Percentiles rank a stretch among this genome's conserved stretches.
These are phyloP conservation scores for Trifolium dubium DNA, from an alignment of 306 rosid species.

Conservation along the genomic window DNA sequence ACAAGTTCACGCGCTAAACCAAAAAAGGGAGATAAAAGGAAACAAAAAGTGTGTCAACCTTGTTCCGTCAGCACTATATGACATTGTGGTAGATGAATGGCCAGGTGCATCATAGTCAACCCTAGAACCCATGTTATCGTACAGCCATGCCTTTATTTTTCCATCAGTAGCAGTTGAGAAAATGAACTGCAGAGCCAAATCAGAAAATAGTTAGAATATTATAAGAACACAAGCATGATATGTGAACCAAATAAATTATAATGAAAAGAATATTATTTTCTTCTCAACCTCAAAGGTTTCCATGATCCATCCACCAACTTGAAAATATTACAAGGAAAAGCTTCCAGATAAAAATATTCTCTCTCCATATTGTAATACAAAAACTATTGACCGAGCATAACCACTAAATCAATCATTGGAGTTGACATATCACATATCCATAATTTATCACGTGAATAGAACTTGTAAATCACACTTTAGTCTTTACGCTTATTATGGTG, in stretches of 20 bases:
- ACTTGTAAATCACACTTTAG: slow-evolving; percentile 16
- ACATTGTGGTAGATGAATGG: slow-evolving; percentile 92
- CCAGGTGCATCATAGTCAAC: slow-evolving; percentile 99
- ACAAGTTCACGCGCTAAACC: slow-evolving; percentile 28
- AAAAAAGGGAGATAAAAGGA: slow-evolving; percentile 18
- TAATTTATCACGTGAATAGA: slow-evolving; percentile 25
- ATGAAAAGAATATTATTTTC: slow-evolving; percentile 19
- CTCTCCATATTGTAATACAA: slow-evolving; percentile 28
- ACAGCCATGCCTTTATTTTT: slow-evolving; percentile 99
- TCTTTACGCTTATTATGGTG: background rate
- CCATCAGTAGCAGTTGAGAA: slow-evolving; percentile 99
- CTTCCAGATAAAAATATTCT: slow-evolving; percentile 27
- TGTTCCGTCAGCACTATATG: slow-evolving; percentile 94
- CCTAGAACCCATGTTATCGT: slow-evolving; percentile 95
- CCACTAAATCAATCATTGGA: slow-evolving; percentile 20
- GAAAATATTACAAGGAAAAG: slow-evolving; percentile 20
- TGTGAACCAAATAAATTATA: slow-evolving; percentile 28
- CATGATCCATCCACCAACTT: slow-evolving; percentile 16
- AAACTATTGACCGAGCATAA: slow-evolving; percentile 32
- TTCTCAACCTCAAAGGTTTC: slow-evolving; percentile 20
- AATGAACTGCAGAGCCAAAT: slow-evolving; percentile 68
- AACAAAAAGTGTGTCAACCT: slow-evolving; percentile 57
- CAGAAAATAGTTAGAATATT: slow-evolving; percentile 25
- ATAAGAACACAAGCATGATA: slow-evolving; percentile 22
- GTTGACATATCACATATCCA: slow-evolving; percentile 8